Evolutionary conservation across 768 basidiomycete species (phyloP), one percentile per base, ranked within the genome.

Genomic region (Rhizopogon sp.): DNA sequence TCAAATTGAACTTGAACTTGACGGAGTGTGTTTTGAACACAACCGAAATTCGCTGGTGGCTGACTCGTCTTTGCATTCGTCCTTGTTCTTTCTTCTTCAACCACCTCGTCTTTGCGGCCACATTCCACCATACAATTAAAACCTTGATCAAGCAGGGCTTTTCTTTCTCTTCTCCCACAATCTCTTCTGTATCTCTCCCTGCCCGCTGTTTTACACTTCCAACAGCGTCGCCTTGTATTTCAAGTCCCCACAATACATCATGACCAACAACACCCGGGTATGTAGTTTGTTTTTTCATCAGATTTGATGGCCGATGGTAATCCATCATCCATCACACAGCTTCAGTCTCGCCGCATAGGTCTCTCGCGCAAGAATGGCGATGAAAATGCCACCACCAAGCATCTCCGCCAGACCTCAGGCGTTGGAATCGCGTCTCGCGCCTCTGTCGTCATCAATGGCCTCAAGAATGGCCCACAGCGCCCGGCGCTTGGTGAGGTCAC

Each of bases 401-500:
- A 89, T 64, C 64, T 77, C 37, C 85, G 88, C 56, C 85, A 88
- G 61, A 60, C 76, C 16, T 87, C 85, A 16, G 65, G 75, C 37
- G 61, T 69, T 50, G 63, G 74, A 49, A 80, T 78, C 42, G 71
- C 81, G 43, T 73, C 79, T 54, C 82, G 85, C 51, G 73, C 80
- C 60, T 62, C 77, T 45, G 69, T 76, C 33, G 70, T 76, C 60
- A 50, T 71, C 16, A 66, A 54, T 25, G 68, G 68, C 8, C 64
- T 70, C 59, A 93, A 91, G 76, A 74, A 73, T 35, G 77, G 74
- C 42, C 72, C 76, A 20, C 82, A 84, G 67, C 81, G 93, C 60
- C 78, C 86, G 33, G 90, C 85, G 40, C 78, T 95, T 49, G 82
- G 84, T 56, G 92, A 93, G 72, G 91, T 94, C 59, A 88, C 88